These are phyloP conservation scores for Tothia fuscella DNA, from an alignment of 2,329 filamentous ascomycete species.

Conservation along the genomic window DNA sequence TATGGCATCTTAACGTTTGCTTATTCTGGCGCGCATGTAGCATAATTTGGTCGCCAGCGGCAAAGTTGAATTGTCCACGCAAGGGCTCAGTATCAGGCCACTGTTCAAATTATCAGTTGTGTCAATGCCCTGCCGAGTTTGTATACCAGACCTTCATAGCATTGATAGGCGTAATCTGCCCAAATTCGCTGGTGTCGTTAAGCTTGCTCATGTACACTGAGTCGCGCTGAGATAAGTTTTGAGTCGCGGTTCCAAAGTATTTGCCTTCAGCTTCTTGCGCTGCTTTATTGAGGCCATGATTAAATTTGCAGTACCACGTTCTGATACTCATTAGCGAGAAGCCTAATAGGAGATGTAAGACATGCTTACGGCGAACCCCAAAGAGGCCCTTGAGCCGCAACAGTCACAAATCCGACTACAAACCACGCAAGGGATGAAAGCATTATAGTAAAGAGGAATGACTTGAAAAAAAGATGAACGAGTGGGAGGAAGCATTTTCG, in stretches of 20 bases:
- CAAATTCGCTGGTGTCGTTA: conserved; percentile 7
- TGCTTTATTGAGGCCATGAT: conserved; percentile 3
- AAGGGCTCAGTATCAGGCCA: conserved; percentile 47
- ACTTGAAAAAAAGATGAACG: no score
- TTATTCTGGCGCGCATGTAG: conserved; percentile 45
- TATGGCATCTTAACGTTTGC: conserved; percentile 50
- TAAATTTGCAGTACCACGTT: no score
- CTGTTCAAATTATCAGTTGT: neutral
- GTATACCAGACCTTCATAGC: conserved; percentile 8
- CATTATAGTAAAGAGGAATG: no score
- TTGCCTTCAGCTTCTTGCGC: conserved; percentile 5
- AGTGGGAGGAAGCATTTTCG: no score
- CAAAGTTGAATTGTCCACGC: conserved; percentile 43
- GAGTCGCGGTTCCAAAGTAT: conserved; percentile 10
- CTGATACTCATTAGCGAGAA: no score
- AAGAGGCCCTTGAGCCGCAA: no score
- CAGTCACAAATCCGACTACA: no score
- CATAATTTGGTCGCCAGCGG: conserved; percentile 46
- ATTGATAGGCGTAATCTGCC: conserved; percentile 9
- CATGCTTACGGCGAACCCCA: no score
- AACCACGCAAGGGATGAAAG: no score
- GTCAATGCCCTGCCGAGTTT: neutral
- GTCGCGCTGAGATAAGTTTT: neutral
- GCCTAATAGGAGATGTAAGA: no score
- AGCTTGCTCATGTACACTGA: neutral